phyloP scores from a whole-genome alignment of 2,329 filamentous ascomycete genomes.

The Botrytis aclada region DNA sequence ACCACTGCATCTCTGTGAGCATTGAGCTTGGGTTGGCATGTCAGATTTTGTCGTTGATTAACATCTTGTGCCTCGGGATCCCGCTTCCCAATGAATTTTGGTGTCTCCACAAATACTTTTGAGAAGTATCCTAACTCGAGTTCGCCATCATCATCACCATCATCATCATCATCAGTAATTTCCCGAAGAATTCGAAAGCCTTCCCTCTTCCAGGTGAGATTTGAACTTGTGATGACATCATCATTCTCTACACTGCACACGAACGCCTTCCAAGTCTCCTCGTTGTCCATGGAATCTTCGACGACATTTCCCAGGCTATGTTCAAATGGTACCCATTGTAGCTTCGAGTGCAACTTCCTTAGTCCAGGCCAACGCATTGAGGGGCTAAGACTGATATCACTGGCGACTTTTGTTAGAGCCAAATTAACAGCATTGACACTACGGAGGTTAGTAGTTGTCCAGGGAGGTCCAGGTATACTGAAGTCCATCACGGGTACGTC shows the following conservation, averaged over 20 bases:
- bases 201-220: slow-evolving; percentile 47
- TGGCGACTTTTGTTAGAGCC: slow-evolving; percentile 34
- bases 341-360: slow-evolving; percentile 40
- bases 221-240: slow-evolving; percentile 40
- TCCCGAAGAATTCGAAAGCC: slow-evolving; percentile 46
- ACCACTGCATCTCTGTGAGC: neutral
- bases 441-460: slow-evolving; percentile 39
- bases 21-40: neutral
- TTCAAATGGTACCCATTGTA: slow-evolving; percentile 49
- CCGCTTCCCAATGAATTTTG: slow-evolving; percentile 42
- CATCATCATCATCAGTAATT: slow-evolving; percentile 33
- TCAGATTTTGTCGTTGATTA: neutral
- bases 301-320: slow-evolving; percentile 37
- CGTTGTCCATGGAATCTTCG: slow-evolving; percentile 42
- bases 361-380: slow-evolving; percentile 41
- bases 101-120: slow-evolving; percentile 36
- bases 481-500: slow-evolving; percentile 48
- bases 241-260: slow-evolving; percentile 33
- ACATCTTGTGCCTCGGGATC: slow-evolving; percentile 33
- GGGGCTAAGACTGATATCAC: slow-evolving; percentile 32
- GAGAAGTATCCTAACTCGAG: slow-evolving; percentile 34
- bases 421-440: slow-evolving; percentile 29
- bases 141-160: slow-evolving; percentile 41
- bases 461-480: slow-evolving; percentile 44
- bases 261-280: slow-evolving; percentile 40